A percentile compares a stretch with the other conserved stretches of the same genome.
Evolutionary conservation across 2,329 filamentous ascomycete species (phyloP).

Genomic region (Beauveria sp.): DNA sequence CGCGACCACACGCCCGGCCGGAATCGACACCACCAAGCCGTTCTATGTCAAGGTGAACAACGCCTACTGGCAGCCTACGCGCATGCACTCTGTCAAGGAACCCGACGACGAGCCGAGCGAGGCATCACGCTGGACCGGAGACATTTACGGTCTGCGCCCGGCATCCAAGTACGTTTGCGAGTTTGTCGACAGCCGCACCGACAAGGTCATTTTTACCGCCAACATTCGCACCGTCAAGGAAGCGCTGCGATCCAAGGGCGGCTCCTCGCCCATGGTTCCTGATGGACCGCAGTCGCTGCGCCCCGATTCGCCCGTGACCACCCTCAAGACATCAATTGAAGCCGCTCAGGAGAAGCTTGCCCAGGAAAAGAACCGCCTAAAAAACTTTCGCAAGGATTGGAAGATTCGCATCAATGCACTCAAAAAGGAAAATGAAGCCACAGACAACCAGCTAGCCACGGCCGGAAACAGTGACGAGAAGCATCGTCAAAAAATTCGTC

Average conservation of each 20-base stretch:
- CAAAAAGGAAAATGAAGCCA: slow-evolving; percentile 66
- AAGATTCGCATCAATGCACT: slow-evolving; percentile 59
- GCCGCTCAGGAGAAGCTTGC: slow-evolving; percentile 62
- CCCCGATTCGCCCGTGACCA: slow-evolving; percentile 69
- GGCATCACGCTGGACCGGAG: slow-evolving; percentile 60
- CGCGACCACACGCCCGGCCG: slow-evolving; percentile 28
- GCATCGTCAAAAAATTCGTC: slow-evolving; percentile 64
- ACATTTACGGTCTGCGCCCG: slow-evolving; percentile 62
- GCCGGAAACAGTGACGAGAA: slow-evolving; percentile 69
- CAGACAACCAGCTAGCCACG: slow-evolving; percentile 58
- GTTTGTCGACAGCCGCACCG: slow-evolving; percentile 61
- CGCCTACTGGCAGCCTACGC: slow-evolving; percentile 69
- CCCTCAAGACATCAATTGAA: slow-evolving; percentile 67
- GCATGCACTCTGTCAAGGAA: slow-evolving; percentile 49
- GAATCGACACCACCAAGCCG: slow-evolving; percentile 62
- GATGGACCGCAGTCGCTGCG: slow-evolving; percentile 53
- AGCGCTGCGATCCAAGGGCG: slow-evolving; percentile 25
- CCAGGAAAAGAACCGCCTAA: slow-evolving; percentile 62
- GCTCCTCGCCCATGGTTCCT: slow-evolving; percentile 23
- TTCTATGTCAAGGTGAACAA: slow-evolving; percentile 76
- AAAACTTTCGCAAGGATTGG: slow-evolving; percentile 66
- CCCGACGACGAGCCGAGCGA: slow-evolving; percentile 24
- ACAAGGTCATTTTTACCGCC: slow-evolving; percentile 60
- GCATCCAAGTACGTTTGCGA: slow-evolving; percentile 72
- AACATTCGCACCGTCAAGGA: slow-evolving; percentile 60